These are phyloP conservation scores for Candida tallmaniae DNA, from an alignment of 805 yeast species.

Conservation along the genomic window DNA sequence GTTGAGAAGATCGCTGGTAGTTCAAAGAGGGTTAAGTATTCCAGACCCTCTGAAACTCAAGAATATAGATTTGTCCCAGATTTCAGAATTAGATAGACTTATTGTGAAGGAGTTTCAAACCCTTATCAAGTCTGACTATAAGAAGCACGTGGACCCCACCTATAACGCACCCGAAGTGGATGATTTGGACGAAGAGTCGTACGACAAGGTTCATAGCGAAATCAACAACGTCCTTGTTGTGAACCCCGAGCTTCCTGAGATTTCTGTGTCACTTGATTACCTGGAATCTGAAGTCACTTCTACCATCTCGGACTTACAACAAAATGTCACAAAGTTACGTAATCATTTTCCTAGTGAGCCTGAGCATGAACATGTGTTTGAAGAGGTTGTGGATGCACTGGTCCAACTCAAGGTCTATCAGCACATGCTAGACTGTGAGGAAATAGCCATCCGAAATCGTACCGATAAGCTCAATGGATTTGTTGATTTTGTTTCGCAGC, in stretches of 20 bases:
- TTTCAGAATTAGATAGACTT: conserved; percentile 10
- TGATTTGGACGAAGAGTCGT: conserved; percentile 28
- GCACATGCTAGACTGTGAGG: conserved; percentile 5
- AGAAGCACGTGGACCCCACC: conserved; percentile 21
- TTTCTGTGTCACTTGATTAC: conserved; percentile 2
- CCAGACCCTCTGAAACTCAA: conserved; percentile 26
- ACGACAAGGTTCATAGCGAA: conserved; percentile 5
- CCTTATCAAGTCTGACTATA: conserved; percentile 41
- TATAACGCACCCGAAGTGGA: conserved; percentile 16
- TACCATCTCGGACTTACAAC: not conserved
- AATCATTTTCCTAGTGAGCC: not conserved
- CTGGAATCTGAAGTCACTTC: conserved; percentile 1
- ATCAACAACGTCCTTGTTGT: not conserved
- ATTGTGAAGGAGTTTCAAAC: conserved; percentile 28
- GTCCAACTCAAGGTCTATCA: conserved; percentile 1
- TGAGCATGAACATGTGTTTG: not conserved
- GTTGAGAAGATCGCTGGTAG: conserved; percentile 42
- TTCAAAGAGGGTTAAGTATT: conserved; percentile 41
- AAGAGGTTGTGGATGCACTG: not conserved
- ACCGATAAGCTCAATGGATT: conserved; percentile 16
- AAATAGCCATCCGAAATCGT: conserved; percentile 6
- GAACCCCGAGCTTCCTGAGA: not conserved
- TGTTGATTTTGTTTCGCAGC: conserved; percentile 16
- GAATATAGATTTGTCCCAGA: not conserved
- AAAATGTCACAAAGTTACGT: conserved; percentile 1